phyloP scores from a whole-genome alignment of 176 grass and related monocot species.

The Aegilops umbellulata region DNA sequence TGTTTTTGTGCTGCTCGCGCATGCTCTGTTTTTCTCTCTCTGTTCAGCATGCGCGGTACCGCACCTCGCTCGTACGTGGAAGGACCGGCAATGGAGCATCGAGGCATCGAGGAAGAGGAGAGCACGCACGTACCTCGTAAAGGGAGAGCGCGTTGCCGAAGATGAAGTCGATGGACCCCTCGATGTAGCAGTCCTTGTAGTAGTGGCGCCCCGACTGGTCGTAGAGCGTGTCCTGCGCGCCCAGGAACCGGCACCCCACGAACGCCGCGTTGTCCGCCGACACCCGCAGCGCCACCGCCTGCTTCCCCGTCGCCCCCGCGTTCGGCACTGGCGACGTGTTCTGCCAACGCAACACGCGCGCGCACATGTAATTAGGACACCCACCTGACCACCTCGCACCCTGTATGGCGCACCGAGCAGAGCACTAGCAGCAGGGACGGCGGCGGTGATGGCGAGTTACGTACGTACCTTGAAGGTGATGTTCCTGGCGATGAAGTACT shows the following conservation, averaged over 20 bases:
- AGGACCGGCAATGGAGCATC: not conserved
- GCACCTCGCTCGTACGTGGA: not conserved
- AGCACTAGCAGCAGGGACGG: too few relatives aligned
- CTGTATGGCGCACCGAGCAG: too few relatives aligned
- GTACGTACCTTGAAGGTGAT: constrained; percentile 80
- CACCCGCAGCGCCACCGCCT: constrained; percentile 82
- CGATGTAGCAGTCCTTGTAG: constrained; percentile 96
- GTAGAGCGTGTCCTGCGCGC: constrained; percentile 91
- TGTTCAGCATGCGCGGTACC: not conserved
- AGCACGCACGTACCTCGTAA: constrained; percentile 45
- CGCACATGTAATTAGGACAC: too few relatives aligned
- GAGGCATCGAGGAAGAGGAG: not conserved
- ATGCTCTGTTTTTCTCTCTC: not conserved
- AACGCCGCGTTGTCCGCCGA: constrained; percentile 90
- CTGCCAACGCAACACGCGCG: constrained; percentile 3
- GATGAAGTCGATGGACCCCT: constrained; percentile 95
- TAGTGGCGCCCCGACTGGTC: constrained; percentile 80
- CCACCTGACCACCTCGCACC: too few relatives aligned
- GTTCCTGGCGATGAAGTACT: constrained; percentile 86
- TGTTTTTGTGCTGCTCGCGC: too few relatives aligned
- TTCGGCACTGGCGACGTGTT: constrained; percentile 74
- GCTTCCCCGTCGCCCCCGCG: constrained; percentile 70
- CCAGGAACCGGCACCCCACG: constrained; percentile 74
- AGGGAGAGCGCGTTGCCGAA: constrained; percentile 89
- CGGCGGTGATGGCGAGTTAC: too few relatives aligned